Percentiles rank a stretch among this genome's conserved stretches.
phyloP scores from a whole-genome alignment of 1,284 basidiomycete species.

The Moniliella sp. region DNA sequence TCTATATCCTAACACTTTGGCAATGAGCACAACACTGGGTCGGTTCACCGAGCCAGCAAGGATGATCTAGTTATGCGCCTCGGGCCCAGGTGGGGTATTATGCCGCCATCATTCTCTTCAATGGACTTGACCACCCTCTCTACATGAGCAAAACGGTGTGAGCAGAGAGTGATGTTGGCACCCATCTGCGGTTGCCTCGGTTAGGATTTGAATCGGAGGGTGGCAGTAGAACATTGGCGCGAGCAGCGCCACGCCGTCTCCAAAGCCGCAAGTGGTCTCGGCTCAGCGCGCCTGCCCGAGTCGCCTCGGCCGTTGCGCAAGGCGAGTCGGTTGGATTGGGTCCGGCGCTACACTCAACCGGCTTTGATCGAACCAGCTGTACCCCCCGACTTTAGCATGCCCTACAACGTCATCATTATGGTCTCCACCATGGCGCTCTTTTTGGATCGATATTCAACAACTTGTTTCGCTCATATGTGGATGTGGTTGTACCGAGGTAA shows the following conservation, averaged over 20 bases:
- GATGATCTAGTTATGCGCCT: constrained; percentile 72
- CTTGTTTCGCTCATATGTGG: constrained; percentile 53
- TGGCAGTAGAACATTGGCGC: not conserved
- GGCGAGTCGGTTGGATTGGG: not conserved
- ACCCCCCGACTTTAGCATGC: constrained; percentile 97
- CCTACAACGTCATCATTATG: constrained; percentile 71
- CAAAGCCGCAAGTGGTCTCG: not conserved
- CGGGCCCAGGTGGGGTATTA: constrained; percentile 60
- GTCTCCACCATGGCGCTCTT: constrained; percentile 47
- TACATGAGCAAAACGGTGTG: constrained; percentile 70
- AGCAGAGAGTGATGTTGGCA: constrained; percentile 82
- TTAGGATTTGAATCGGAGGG: constrained; percentile 5
- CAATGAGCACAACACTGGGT: constrained; percentile 81
- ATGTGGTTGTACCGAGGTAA: constrained; percentile 13
- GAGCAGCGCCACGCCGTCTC: constrained; percentile 1
- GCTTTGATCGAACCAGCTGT: constrained; percentile 73
- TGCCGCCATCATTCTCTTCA: constrained; percentile 74
- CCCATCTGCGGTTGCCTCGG: constrained; percentile 45
- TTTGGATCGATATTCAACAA: constrained; percentile 79
- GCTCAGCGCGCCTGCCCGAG: not conserved
- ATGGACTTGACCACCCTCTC: constrained; percentile 55
- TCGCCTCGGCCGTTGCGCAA: not conserved
- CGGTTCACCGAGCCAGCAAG: constrained; percentile 81
- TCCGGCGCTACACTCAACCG: constrained; percentile 50
- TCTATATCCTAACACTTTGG: constrained; percentile 78